Base-by-base conservation (phyloP, 129 eudicot species). In the Lactuca saligna region DNA sequence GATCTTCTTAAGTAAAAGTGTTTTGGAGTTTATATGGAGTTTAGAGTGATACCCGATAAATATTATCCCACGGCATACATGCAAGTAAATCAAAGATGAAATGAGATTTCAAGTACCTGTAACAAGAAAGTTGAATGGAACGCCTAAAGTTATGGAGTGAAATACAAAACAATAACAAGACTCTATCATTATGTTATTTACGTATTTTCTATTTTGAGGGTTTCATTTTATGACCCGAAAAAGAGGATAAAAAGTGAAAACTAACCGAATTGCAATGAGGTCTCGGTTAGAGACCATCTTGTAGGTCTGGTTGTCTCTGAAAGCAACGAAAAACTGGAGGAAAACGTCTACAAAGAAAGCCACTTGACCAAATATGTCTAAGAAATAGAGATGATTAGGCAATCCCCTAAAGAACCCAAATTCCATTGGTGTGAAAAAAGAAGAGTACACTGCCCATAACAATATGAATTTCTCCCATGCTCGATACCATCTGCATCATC, bases 331-430 rank as follows among this genome's bases (percentile, higher is more conserved):
- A 82, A 93, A 93, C 32, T 87, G 92, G 17, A 93, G 64, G 29
- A 85, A 25, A 73, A 93, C 82, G 82, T 93, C 99, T 34, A 87
- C 1, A 25, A 93, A 80, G 71, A 93, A 93, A 67, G 97, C 93
- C 8, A 61, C 35, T 75, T 93, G 99, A 56, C 97, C 87, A 7
- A 64, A 70, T 44, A 85, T 78, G 84, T 93, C 99, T 72, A 93
- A 62, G 16, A 87, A 49, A 71, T 87, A 82, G 65, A 93, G 88
- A 55, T 75, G 76, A 75, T 74, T 35, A 4, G 95, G 99, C 33
- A 93, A 79, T 65, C 99, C 99, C 61, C 92, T 70, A 69, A 93
- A 93, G 86, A 93, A 93, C 17, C 97, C 99, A 67, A 93, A 93
- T 85, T 93, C 99, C 82, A 93, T 65, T 17, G 99, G 97, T 25